Evolutionary conservation across 2,329 filamentous ascomycete genomes (phyloP).

Genomic region (Aspergillus carbonarius): DNA sequence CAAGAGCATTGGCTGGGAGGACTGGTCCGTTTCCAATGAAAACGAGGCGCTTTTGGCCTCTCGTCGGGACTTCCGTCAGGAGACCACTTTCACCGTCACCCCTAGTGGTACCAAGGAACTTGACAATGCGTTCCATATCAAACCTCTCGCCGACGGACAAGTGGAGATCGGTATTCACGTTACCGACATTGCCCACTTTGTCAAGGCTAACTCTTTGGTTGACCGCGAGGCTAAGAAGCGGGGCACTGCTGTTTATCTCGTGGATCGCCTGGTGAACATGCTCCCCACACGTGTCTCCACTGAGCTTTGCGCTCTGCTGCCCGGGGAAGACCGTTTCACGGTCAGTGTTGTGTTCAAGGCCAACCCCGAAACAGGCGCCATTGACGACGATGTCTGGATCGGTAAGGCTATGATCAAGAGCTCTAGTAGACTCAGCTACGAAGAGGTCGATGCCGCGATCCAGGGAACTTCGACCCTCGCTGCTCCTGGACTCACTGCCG

Average conservation of each 20-base stretch:
- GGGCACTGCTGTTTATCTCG: conserved; percentile 89
- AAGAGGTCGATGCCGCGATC: conserved; percentile 81
- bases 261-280: conserved; percentile 85
- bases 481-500: conserved; percentile 64
- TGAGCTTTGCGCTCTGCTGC: conserved; percentile 83
- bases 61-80: conserved; percentile 85
- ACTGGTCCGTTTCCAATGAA: conserved; percentile 85
- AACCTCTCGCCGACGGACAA: conserved; percentile 75
- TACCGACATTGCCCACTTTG: conserved; percentile 92
- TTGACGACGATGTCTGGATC: conserved; percentile 88
- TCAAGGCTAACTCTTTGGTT: conserved; percentile 92
- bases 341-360: conserved; percentile 93
- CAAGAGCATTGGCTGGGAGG: conserved; percentile 86
- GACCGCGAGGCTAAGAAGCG: conserved; percentile 98
- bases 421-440: conserved; percentile 77
- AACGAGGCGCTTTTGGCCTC: conserved; percentile 69
- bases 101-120: conserved; percentile 84
- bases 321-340: conserved; percentile 85
- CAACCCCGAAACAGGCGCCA: conserved; percentile 75
- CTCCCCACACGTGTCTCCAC: conserved; percentile 81
- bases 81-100: conserved; percentile 89
- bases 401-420: conserved; percentile 94
- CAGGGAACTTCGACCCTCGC: conserved; percentile 62
- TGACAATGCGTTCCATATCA: conserved; percentile 90
- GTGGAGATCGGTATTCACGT: conserved; percentile 95